phyloP scores from a whole-genome alignment of 1,284 basidiomycete genomes.

The Agaricales sp. region DNA sequence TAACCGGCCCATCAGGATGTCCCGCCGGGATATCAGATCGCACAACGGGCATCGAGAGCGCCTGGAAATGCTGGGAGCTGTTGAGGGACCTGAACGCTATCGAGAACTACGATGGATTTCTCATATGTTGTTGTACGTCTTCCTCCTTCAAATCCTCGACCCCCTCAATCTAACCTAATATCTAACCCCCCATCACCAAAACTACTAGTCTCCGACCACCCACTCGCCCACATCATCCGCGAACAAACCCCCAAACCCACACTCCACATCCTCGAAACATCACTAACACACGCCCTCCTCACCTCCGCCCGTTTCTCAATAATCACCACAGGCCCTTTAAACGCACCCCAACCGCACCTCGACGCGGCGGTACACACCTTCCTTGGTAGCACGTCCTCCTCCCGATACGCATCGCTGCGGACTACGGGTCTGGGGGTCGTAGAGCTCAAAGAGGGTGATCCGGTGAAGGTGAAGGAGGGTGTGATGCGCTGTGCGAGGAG shows the following conservation, averaged over 20 bases:
- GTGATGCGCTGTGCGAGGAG: constrained; percentile 17
- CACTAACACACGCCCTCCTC: constrained; percentile 22
- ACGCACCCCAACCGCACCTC: constrained; percentile 19
- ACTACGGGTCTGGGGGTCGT: constrained; percentile 21
- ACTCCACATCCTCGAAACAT: constrained; percentile 23
- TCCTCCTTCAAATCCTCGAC: background rate
- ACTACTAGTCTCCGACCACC: constrained; percentile 26
- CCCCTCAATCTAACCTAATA: background rate
- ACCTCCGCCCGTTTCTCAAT: constrained; percentile 24
- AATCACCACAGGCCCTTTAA: constrained; percentile 20
- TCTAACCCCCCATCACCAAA: too few species aligned
- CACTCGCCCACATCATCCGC: constrained; percentile 22
- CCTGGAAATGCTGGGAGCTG: constrained; percentile 19
- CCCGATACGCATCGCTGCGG: constrained; percentile 22
- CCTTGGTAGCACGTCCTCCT: constrained; percentile 18
- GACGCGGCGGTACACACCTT: constrained; percentile 22
- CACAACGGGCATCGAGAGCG: constrained; percentile 19
- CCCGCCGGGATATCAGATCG: constrained; percentile 22
- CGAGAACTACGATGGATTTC: constrained; percentile 22
- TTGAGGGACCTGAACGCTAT: constrained; percentile 15
- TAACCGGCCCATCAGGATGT: constrained; percentile 20
- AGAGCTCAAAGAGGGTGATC: constrained; percentile 22
- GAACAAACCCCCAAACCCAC: constrained; percentile 21
- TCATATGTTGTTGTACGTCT: constrained; percentile 27
- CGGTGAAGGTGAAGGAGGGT: constrained; percentile 16